phyloP scores from a whole-genome alignment of 202 grass and related monocot species.

The Cymbopogon flexuosus region DNA sequence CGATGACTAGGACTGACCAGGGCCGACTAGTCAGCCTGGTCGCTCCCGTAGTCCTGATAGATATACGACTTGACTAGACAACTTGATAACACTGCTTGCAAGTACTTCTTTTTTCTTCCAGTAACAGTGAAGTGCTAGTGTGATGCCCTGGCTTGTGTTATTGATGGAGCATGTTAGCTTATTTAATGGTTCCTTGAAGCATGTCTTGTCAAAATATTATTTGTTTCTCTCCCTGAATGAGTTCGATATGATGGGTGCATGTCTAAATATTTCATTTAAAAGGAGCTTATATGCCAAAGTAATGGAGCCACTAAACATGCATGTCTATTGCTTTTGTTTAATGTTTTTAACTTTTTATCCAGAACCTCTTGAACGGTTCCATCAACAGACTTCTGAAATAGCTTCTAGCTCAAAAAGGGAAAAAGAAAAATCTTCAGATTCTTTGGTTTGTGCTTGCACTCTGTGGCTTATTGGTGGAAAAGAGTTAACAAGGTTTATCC shows the following conservation, averaged over 20 bases:
- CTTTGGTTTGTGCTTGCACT: not conserved
- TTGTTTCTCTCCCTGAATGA: not conserved
- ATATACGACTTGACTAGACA: not conserved
- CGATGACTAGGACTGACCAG: not conserved
- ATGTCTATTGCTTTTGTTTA: not conserved
- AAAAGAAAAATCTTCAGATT: not conserved
- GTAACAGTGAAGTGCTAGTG: not conserved
- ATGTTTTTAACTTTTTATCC: not conserved
- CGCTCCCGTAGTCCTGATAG: not conserved
- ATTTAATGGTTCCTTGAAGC: constrained; percentile 1
- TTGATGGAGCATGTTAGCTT: not conserved
- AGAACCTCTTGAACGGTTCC: not conserved
- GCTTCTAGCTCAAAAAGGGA: not conserved
- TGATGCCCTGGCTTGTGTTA: not conserved
- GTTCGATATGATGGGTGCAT: not conserved
- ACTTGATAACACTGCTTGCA: not conserved
- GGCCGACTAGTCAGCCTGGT: not conserved
- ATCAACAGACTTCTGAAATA: not conserved
- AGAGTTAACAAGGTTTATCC: not conserved
- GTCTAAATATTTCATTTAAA: not conserved
- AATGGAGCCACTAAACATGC: not conserved
- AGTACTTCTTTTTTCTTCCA: not conserved
- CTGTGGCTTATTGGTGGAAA: not conserved
- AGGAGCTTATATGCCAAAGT: not conserved
- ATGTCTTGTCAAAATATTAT: constrained; percentile 8